A percentile compares a stretch with the other conserved stretches of the same genome.
Conservation (phyloP, 2,329 filamentous ascomycete genomes). For the Fusarium subglutinans region DNA sequence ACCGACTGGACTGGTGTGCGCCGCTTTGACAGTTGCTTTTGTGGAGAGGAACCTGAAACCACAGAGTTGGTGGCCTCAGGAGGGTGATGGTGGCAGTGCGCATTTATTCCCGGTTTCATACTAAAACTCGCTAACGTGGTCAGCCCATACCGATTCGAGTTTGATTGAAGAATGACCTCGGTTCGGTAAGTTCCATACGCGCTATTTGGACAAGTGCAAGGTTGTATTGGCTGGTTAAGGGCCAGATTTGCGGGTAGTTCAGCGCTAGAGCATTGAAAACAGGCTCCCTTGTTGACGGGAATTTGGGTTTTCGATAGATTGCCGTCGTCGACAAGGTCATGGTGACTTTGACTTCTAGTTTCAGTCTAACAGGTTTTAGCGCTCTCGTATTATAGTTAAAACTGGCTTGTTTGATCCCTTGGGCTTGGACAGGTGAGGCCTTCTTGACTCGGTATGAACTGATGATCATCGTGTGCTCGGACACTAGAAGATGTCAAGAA, state of each 20-base stretch:
- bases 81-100: not conserved
- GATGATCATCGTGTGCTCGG: not conserved
- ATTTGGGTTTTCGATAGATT: not conserved
- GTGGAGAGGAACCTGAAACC: constrained; percentile 15
- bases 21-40: constrained; percentile 17
- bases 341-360: constrained; percentile 1
- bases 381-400: not conserved
- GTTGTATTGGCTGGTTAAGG: not conserved
- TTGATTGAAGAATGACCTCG: not conserved
- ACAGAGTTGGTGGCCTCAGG: not conserved
- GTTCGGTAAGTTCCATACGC: not conserved
- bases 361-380: constrained; percentile 10
- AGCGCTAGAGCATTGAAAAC: not conserved
- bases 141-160: not conserved
- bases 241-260: not conserved
- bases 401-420: constrained; percentile 2
- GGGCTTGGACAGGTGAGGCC: not conserved
- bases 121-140: not conserved
- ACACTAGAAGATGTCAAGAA: not conserved
- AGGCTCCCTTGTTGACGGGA: not conserved
- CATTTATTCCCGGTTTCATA: constrained; percentile 14
- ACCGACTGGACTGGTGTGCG: not conserved
- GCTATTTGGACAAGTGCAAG: not conserved
- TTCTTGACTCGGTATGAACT: not conserved
- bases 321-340: not conserved